Percentiles rank a stretch among this genome's conserved stretches.
phyloP scores from a whole-genome alignment of 202 grass and related monocot genomes.

The Cymbopogon flexuosus region DNA sequence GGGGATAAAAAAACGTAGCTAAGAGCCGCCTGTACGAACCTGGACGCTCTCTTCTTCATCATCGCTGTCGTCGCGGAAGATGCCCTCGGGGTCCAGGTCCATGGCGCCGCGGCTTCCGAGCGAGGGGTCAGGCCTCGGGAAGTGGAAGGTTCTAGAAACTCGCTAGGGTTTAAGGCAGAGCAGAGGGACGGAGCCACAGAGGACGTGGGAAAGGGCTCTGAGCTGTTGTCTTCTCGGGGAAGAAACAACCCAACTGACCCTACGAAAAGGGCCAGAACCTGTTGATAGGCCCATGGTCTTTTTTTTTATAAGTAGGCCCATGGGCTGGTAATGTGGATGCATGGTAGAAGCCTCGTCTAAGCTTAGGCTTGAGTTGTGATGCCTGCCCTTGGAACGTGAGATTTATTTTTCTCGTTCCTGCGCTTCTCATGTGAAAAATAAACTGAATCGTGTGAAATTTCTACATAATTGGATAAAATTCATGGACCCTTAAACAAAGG shows the following conservation, averaged over 20 bases:
- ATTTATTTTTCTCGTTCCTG: too few relatives aligned
- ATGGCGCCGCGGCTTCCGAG: slow-evolving; percentile 29
- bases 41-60: slow-evolving; percentile 56
- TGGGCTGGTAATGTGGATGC: too few relatives aligned
- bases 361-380: too few relatives aligned
- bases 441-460: too few relatives aligned
- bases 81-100: slow-evolving; percentile 92
- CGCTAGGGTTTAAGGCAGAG: slow-evolving; percentile 21
- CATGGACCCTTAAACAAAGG: too few relatives aligned
- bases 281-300: too few relatives aligned
- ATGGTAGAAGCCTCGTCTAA: too few relatives aligned
- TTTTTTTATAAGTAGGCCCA: too few relatives aligned
- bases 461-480: too few relatives aligned
- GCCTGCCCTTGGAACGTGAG: too few relatives aligned
- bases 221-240: not conserved
- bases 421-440: too few relatives aligned
- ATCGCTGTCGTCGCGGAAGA: slow-evolving; percentile 89
- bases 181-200: not conserved
- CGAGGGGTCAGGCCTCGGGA: not conserved
- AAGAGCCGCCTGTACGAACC: slow-evolving; percentile 32
- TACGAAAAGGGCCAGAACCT: too few relatives aligned
- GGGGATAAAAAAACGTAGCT: not conserved
- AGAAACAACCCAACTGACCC: not conserved
- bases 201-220: not conserved
- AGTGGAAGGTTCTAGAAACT: slow-evolving; percentile 31